These are phyloP conservation scores for Mallotus repandus DNA, from an alignment of 441 rosid genomes.

Conservation along the genomic window DNA sequence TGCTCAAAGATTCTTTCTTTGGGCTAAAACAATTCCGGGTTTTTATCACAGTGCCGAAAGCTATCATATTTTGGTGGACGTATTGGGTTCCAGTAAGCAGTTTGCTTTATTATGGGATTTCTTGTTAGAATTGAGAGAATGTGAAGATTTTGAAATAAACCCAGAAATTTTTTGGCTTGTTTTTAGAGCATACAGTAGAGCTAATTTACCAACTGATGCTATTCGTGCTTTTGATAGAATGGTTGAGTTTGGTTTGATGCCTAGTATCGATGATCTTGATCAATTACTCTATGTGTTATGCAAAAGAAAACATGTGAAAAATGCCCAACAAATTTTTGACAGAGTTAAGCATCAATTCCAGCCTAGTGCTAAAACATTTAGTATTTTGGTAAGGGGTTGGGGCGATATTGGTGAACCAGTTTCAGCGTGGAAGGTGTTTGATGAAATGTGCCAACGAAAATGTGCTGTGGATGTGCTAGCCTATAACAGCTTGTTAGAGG, in stretches of 20 bases:
- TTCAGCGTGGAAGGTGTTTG: constrained; percentile 69
- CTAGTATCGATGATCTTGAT: constrained; percentile 63
- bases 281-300: constrained; percentile 59
- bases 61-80: constrained; percentile 66
- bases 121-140: constrained; percentile 63
- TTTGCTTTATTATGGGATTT: constrained; percentile 86
- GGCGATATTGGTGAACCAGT: constrained; percentile 50
- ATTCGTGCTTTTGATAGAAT: constrained; percentile 70
- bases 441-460: constrained; percentile 59
- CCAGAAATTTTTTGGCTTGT: constrained; percentile 68
- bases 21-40: constrained; percentile 66
- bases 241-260: constrained; percentile 77
- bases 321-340: constrained; percentile 62
- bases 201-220: constrained; percentile 73
- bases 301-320: constrained; percentile 61
- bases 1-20: constrained; percentile 86
- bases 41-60: constrained; percentile 59
- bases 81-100: constrained; percentile 60
- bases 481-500: constrained; percentile 67
- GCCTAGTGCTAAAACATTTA: constrained; percentile 54
- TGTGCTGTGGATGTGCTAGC: constrained; percentile 57
- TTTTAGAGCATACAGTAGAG: constrained; percentile 73
- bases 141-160: constrained; percentile 36
- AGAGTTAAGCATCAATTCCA: constrained; percentile 39
- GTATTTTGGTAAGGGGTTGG: constrained; percentile 66